Conservation (phyloP, 768 basidiomycete genomes). For the Mycena galericulata region DNA sequence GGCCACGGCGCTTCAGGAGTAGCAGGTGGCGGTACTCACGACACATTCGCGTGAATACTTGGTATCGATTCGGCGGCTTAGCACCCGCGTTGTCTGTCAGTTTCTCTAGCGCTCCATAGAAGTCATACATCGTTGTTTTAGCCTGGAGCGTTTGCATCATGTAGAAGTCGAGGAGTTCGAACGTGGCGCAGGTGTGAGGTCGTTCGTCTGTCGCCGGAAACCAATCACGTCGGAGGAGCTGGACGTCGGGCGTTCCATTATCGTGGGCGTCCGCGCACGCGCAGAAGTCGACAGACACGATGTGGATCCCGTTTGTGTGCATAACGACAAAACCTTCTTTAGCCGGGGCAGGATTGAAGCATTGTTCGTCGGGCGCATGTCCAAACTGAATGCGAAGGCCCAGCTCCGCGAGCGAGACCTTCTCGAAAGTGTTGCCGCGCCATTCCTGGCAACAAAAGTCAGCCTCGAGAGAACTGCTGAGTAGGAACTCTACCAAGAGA, state of each 20-base stretch:
- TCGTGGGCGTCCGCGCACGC: constrained; percentile 24
- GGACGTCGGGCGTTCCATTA: background rate
- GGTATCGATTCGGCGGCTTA: constrained; percentile 19
- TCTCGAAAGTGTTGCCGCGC: background rate
- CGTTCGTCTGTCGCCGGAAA: constrained; percentile 33
- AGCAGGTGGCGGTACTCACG: constrained; percentile 23
- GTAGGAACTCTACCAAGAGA: background rate
- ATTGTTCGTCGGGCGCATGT: constrained; percentile 30
- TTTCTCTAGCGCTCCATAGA: constrained; percentile 26
- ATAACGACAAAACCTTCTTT: constrained; percentile 34
- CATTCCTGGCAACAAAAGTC: no score
- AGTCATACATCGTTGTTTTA: constrained; percentile 36
- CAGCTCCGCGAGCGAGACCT: background rate
- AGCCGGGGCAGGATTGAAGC: constrained; percentile 11
- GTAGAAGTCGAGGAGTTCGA: constrained; percentile 21
- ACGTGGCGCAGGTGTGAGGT: constrained; percentile 32
- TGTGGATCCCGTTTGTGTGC: constrained; percentile 41
- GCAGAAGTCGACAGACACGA: constrained; percentile 38
- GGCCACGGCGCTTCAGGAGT: constrained; percentile 24
- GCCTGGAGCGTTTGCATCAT: constrained; percentile 19
- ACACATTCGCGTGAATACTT: constrained; percentile 21
- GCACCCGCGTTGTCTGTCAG: constrained; percentile 28
- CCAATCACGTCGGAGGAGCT: constrained; percentile 12
- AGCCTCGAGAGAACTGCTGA: no score
- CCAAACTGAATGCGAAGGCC: constrained; percentile 43